Base-by-base conservation (phyloP, 306 rosid genomes). In the Malus sylvestris region DNA sequence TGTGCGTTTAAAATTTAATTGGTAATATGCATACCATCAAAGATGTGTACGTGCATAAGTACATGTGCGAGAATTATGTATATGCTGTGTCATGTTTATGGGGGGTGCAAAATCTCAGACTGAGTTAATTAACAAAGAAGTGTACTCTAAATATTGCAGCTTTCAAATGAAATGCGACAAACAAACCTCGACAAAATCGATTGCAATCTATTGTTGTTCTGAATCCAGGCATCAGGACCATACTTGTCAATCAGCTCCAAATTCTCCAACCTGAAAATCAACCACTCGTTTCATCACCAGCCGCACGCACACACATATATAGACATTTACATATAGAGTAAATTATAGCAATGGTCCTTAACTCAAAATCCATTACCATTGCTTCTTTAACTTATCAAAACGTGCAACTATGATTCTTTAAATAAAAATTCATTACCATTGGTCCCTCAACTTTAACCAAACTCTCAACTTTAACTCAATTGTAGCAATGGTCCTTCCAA, bases 191-290 rank as follows among this genome's bases (percentile, higher is more conserved):
- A 75, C 76, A 90, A 78, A 82, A 88, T 86, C 57, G 83, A 90
- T 81, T 92, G 92, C 86, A 92, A 86, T 71, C 88, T 87, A 64
- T 83, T 88, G 80, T 92, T 95, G 87, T 90, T 91, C 76, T 75
- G 89, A 88, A 88, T 92, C 97, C 97, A 95, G 23, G 91, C 87
- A 66, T 95, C 97, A 35, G 97, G 83, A 25, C 97, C 97, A 81
- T 92, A 84, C 84, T 95, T 92, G 23, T 87, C 87, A 85, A 85
- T 83, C 84, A 95, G 82, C 15, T 95, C 98, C 87, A 92, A 78
- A 84, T 95, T 95, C 79, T 95, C 98, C 80, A 87, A 87, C 91
- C 97, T 94, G 84, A 79, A 83, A 79, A 29, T 35, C 22, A 29
- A 61, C 75, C 74, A 71, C 60, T 53, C 62, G 53, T 19, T 78